Evolutionary conservation across 2,329 filamentous ascomycete genomes (phyloP).

Genomic region (Ambrosiella xylebori): DNA sequence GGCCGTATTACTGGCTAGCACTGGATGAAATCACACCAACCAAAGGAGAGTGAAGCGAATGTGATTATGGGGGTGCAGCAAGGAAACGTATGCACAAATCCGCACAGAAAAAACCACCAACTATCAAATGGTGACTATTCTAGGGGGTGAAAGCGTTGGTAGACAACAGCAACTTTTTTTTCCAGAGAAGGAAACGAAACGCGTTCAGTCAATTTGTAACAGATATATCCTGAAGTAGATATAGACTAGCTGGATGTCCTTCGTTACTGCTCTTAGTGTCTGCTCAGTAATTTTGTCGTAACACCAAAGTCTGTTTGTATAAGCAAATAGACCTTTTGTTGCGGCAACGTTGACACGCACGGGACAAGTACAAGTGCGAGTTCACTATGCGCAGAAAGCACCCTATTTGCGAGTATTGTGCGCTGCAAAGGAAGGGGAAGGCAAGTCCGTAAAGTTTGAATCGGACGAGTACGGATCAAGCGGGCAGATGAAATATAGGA

Average conservation of each 20-base stretch:
- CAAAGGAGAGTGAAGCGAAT: not conserved
- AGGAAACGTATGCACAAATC: not conserved
- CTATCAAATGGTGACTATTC: not conserved
- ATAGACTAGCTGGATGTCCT: not conserved
- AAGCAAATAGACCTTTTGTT: not conserved
- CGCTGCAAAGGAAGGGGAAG: not conserved
- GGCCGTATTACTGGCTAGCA: not conserved
- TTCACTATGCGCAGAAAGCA: not conserved
- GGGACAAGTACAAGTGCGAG: not conserved
- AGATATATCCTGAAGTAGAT: not conserved
- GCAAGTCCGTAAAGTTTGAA: not conserved
- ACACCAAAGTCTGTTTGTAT: not conserved
- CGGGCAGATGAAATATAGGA: not conserved
- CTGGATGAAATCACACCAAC: not conserved
- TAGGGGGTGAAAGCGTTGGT: not conserved
- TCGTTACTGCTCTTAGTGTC: not conserved
- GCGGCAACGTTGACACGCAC: not conserved
- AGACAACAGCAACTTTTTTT: not conserved
- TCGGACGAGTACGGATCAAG: not conserved
- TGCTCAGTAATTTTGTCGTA: not conserved
- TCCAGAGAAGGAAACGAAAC: not conserved
- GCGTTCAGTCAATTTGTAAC: not conserved
- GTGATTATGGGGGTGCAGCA: constrained; percentile 1
- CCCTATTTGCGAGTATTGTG: not conserved
- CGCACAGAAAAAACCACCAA: not conserved